Evolutionary conservation across 768 basidiomycete genomes (phyloP), one percentile per base, ranked within the genome.

Genomic region (Mycena epipterygia): DNA sequence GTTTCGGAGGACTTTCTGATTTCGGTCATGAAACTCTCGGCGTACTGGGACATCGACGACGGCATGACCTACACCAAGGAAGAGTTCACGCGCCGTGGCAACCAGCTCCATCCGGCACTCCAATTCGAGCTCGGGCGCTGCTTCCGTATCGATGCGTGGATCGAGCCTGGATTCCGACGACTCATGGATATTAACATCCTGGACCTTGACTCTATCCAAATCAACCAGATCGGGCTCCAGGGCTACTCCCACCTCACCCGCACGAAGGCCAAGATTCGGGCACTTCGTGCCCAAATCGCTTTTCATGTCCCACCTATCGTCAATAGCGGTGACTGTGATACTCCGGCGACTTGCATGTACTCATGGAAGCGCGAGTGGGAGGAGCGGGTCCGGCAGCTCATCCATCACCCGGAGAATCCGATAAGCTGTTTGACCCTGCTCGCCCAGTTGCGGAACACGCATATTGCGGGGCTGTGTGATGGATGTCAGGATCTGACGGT

Each of bases 201-300:
- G 12, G 19, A 27, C 17, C 42, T 59, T 29, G 19, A 42, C 58
- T 27, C 42, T 21, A 30, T n/a, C 19, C 29, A 59, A 13, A 30
- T 46, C 19, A 3, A 27, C 3, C 58, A 59, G 42, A 42, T 59
- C 29, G 58, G 58, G 3, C 41, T 44, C 13, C 21, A 12, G 9
- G 58, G 58, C 27, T 59, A 44, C 30, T 59, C 55, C 33, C 55
- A n/a, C n/a, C 39, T 68, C 8, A 57, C 53, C 7, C 67, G 48
- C n/a, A 68, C 67, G 11, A 33, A 68, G 21, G 67, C 67, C 41
- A 56, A 68, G 67, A 62, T 68, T 17, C 41, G 48, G 12, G 59
- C 37, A 2, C 66, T 55, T 61, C 52, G 67, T 19, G 37, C 39
- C 0, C 61, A 56, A 16, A 46, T 68, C 27, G 67, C 67, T 1